A percentile compares a stretch with the other conserved stretches of the same genome.
These are phyloP conservation scores for Suillus bovinus DNA, from an alignment of 768 basidiomycete genomes.

Conservation along the genomic window DNA sequence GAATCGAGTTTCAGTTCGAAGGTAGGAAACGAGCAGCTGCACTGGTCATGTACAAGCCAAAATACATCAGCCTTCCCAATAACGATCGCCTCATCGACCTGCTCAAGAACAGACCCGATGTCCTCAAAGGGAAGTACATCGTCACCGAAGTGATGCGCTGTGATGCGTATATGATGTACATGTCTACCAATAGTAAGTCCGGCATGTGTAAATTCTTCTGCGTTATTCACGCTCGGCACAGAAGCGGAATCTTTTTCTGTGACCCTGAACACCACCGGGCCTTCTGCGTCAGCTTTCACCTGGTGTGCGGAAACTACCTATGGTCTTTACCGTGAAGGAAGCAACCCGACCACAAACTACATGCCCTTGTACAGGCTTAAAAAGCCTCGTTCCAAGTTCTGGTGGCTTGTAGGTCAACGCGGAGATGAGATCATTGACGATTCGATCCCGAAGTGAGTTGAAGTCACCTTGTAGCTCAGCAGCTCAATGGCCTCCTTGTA, in stretches of 20 bases:
- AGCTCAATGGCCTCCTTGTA: constrained; percentile 3
- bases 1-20: constrained; percentile 36
- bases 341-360: constrained; percentile 16
- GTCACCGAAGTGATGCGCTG: constrained; percentile 35
- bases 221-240: constrained; percentile 3
- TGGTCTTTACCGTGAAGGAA: constrained; percentile 22
- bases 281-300: constrained; percentile 9
- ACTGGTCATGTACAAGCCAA: constrained; percentile 34
- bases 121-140: constrained; percentile 31
- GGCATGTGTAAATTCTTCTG: neutral
- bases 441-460: neutral
- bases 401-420: constrained; percentile 13
- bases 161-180: constrained; percentile 35
- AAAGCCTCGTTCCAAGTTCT: constrained; percentile 3
- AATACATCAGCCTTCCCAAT: constrained; percentile 17
- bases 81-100: neutral
- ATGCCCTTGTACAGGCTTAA: constrained; percentile 29
- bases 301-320: constrained; percentile 22
- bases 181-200: constrained; percentile 27
- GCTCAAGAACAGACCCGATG: neutral
- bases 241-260: constrained; percentile 26
- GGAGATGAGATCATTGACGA: constrained; percentile 4
- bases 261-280: constrained; percentile 16
- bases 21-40: constrained; percentile 31
- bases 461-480: neutral